These are phyloP conservation scores for Botrytis byssoidea DNA, from an alignment of 2,329 filamentous ascomycete species.

Conservation along the genomic window DNA sequence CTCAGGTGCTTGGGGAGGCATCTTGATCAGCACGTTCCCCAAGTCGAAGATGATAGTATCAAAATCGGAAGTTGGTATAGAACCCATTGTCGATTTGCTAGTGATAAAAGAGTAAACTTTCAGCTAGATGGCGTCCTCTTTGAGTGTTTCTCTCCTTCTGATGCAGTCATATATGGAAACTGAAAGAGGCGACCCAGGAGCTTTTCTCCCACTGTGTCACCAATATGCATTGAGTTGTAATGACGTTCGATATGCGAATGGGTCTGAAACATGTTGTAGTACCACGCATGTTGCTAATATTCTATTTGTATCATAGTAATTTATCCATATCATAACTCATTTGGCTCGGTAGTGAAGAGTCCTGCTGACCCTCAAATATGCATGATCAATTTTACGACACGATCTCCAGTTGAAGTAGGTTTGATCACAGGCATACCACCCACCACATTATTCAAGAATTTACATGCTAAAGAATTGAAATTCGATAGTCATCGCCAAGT, in stretches of 20 bases:
- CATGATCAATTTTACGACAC: neutral
- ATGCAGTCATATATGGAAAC: neutral
- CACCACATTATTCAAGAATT: neutral
- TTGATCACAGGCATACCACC: neutral
- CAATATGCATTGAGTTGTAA: neutral
- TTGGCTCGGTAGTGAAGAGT: neutral
- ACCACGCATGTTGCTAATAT: neutral
- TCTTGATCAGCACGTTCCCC: neutral
- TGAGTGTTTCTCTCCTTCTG: neutral
- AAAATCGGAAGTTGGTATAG: neutral
- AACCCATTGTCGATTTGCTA: neutral
- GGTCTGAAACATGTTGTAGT: neutral
- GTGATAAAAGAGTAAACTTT: neutral
- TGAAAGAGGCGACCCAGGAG: neutral
- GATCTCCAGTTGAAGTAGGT: neutral
- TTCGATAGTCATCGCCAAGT: neutral
- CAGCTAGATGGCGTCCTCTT: neutral
- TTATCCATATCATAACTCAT: neutral
- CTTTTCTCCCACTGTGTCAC: neutral
- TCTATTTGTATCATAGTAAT: neutral
- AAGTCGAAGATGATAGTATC: neutral
- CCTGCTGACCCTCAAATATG: neutral
- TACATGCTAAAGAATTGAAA: neutral
- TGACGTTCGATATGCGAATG: neutral
- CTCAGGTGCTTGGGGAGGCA: neutral